A percentile compares a stretch with the other conserved stretches of the same genome.
phyloP scores from a whole-genome alignment of 768 basidiomycete genomes.

The Pulveroboletus frians region DNA sequence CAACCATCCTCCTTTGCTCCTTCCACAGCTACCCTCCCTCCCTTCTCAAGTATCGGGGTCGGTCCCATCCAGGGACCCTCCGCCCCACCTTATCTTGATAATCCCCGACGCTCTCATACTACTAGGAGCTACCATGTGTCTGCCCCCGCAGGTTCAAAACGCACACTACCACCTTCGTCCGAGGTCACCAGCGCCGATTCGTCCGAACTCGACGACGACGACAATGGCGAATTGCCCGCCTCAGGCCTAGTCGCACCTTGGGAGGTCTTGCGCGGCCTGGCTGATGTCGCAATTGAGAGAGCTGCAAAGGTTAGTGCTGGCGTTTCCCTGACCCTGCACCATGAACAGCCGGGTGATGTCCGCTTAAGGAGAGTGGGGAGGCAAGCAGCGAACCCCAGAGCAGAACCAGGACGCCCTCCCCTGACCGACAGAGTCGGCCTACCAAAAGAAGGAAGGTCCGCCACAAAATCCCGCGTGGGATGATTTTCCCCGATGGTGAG shows the following conservation, averaged over 20 bases:
- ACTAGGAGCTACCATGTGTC: conserved; percentile 31
- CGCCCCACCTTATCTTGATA: conserved; percentile 53
- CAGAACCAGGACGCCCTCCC: conserved; percentile 67
- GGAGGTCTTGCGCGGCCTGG: conserved; percentile 77
- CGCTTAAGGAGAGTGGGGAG: conserved; percentile 66
- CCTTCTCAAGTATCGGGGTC: conserved; percentile 59
- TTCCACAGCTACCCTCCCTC: conserved; percentile 57
- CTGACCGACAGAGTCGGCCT: conserved; percentile 64
- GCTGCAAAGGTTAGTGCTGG: conserved; percentile 59
- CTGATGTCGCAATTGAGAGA: conserved; percentile 75
- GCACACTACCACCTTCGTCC: conserved; percentile 57
- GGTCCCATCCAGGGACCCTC: conserved; percentile 44
- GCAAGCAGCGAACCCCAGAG: conserved; percentile 66
- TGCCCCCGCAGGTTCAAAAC: conserved; percentile 44
- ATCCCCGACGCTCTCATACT: conserved; percentile 27
- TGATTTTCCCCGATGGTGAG: conserved; percentile 76
- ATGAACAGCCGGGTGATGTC: conserved; percentile 8
- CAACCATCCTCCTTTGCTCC: conserved; percentile 31
- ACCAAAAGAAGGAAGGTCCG: conserved; percentile 67
- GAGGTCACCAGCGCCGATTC: conserved; percentile 75
- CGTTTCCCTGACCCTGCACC: background rate
- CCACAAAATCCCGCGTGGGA: conserved; percentile 51
- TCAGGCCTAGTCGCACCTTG: conserved; percentile 81
- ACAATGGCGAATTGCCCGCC: conserved; percentile 73
- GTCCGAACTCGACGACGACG: conserved; percentile 81